Evolutionary conservation across 306 rosid genomes (phyloP).

Genomic region (Medicago ruthenica): DNA sequence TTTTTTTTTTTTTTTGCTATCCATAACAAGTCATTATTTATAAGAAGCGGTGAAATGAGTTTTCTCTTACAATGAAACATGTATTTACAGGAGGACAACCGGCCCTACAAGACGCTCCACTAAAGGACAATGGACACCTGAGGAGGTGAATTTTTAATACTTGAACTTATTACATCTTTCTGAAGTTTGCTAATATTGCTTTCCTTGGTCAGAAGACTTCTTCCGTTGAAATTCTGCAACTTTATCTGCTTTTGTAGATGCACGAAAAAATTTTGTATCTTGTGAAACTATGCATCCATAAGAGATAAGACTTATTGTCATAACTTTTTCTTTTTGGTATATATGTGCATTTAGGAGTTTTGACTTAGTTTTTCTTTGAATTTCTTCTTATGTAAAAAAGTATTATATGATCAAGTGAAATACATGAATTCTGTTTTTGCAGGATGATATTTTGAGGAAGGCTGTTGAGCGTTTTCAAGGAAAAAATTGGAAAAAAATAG

Average conservation of each 20-base stretch:
- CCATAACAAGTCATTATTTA: constrained; percentile 7
- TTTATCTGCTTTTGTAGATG: background rate
- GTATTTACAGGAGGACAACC: constrained; percentile 80
- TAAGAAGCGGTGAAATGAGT: background rate
- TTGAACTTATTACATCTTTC: constrained; percentile 25
- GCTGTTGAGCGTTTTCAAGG: constrained; percentile 95
- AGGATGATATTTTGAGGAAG: constrained; percentile 83
- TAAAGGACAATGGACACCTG: constrained; percentile 96
- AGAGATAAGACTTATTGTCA: background rate
- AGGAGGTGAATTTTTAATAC: constrained; percentile 66
- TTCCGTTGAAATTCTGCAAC: background rate
- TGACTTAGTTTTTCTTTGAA: background rate
- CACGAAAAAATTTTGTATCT: background rate
- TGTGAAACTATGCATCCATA: background rate
- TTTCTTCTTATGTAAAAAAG: background rate
- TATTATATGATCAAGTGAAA: constrained; percentile 11
- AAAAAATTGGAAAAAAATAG: constrained; percentile 99
- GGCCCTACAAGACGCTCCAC: constrained; percentile 99
- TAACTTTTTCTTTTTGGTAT: background rate
- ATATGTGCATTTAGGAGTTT: constrained; percentile 23
- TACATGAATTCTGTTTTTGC: constrained; percentile 41
- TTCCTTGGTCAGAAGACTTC: constrained; percentile 13
- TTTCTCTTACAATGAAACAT: constrained; percentile 36
- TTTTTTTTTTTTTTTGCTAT: background rate
- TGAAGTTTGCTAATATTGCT: constrained; percentile 9